These are phyloP conservation scores for Xanthoconium purpureum DNA, from an alignment of 768 basidiomycete species.

Conservation along the genomic window DNA sequence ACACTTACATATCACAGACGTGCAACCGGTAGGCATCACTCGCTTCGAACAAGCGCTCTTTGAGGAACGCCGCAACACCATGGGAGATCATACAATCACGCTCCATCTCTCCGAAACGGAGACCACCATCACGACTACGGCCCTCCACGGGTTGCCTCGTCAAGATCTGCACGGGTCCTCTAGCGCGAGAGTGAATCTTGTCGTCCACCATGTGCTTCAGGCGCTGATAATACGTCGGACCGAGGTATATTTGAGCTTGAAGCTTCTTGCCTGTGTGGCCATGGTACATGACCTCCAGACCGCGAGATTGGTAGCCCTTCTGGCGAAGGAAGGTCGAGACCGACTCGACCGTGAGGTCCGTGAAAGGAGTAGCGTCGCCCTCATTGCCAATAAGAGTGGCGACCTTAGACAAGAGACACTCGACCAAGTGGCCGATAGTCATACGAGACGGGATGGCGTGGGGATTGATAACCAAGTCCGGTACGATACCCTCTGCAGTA, in stretches of 20 bases:
- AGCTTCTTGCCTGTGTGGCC: conserved; percentile 98
- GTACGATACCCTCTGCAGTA: conserved; percentile 93
- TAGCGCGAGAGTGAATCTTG: conserved; percentile 96
- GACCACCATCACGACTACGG: conserved; percentile 95
- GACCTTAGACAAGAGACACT: conserved; percentile 94
- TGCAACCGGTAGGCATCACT: conserved; percentile 92
- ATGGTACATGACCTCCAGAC: conserved; percentile 97
- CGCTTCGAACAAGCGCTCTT: conserved; percentile 93
- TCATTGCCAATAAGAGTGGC: conserved; percentile 95
- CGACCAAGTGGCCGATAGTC: conserved; percentile 99
- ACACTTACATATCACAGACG: conserved; percentile 90
- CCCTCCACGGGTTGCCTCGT: conserved; percentile 98
- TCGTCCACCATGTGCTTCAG: conserved; percentile 99
- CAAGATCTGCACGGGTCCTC: conserved; percentile 96
- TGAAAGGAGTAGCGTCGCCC: conserved; percentile 98
- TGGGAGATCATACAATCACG: conserved; percentile 99
- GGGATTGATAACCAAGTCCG: conserved; percentile 97
- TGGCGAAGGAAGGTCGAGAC: conserved; percentile 90
- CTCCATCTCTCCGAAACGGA: conserved; percentile 99
- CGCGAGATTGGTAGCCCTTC: conserved; percentile 95
- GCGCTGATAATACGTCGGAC: conserved; percentile 98
- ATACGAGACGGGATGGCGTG: conserved; percentile 99
- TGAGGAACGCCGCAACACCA: conserved; percentile 96
- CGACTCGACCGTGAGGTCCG: conserved; percentile 94
- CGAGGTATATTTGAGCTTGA: conserved; percentile 97